Percentiles rank a stretch among this genome's conserved stretches.
phyloP scores from a whole-genome alignment of 495 filamentous ascomycete species.

The Evernia prunastri region DNA sequence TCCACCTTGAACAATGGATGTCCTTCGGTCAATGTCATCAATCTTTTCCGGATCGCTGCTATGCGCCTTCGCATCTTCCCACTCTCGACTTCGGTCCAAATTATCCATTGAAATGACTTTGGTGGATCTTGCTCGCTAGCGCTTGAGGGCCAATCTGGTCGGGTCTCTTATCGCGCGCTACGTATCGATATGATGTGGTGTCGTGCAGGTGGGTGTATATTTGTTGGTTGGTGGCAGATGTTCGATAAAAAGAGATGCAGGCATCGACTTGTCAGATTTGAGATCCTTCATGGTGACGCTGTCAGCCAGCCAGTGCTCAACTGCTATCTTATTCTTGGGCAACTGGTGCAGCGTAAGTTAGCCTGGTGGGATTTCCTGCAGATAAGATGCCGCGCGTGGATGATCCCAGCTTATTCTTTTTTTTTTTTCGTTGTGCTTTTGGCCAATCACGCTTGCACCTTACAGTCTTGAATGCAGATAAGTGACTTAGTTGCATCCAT shows the following conservation, averaged over 20 bases:
- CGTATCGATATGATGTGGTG: neutral
- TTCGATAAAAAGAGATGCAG: neutral
- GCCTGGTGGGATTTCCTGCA: neutral
- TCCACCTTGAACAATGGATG: constrained; percentile 2
- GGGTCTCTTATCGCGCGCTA: neutral
- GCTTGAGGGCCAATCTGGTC: neutral
- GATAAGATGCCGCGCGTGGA: neutral
- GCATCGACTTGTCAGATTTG: neutral
- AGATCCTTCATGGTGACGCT: neutral
- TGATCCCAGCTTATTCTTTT: neutral
- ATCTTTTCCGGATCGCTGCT: constrained; percentile 12
- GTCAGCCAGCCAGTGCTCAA: neutral
- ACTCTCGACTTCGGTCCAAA: neutral
- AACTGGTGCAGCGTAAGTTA: no score
- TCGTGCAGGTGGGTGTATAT: neutral
- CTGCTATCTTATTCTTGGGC: no score
- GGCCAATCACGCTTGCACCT: neutral
- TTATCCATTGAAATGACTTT: neutral
- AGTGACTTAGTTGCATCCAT: no score
- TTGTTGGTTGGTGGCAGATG: neutral
- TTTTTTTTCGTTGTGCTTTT: neutral
- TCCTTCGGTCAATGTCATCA: constrained; percentile 1
- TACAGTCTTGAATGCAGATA: neutral
- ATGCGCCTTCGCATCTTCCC: neutral
- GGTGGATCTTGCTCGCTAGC: neutral